Evolutionary conservation across 192 early-diverging fungal genomes (phyloP).

Genomic region (Coemansia sp.): DNA sequence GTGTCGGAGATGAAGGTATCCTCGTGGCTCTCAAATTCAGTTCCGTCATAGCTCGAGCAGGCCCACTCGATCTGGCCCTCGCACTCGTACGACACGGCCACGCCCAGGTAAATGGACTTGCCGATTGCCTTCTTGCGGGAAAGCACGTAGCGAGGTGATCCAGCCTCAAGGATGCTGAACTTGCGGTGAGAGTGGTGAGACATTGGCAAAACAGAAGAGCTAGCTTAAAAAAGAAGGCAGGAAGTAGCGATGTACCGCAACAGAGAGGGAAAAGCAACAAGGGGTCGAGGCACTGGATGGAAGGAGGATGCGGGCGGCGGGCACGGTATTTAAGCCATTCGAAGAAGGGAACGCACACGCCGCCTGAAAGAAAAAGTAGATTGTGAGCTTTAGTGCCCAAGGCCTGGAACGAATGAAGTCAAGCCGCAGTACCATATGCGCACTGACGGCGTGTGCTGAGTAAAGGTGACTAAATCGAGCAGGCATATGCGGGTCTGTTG

Average conservation of each 20-base stretch:
- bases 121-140: constrained; percentile 49
- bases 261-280: constrained; percentile 3
- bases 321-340: constrained; percentile 5
- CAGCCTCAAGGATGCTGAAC: constrained; percentile 50
- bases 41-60: constrained; percentile 70
- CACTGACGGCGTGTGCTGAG: background rate
- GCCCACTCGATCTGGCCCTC: constrained; percentile 53
- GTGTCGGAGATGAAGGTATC: constrained; percentile 37
- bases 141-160: constrained; percentile 50
- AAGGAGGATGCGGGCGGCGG: background rate
- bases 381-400: background rate
- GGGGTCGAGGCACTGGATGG: background rate
- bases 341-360: too few relatives aligned
- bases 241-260: background rate
- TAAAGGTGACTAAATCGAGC: constrained; percentile 4
- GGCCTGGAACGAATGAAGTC: background rate
- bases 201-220: constrained; percentile 11
- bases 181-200: constrained; percentile 32
- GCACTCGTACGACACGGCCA: constrained; percentile 31
- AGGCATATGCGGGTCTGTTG: background rate
- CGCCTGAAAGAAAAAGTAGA: too few relatives aligned
- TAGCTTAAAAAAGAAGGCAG: background rate
- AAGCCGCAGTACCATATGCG: background rate
- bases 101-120: constrained; percentile 51
- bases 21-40: constrained; percentile 60